Evolutionary conservation across 768 basidiomycete genomes (phyloP).

Genomic region (Pseudohyphozyma bogoriensis): DNA sequence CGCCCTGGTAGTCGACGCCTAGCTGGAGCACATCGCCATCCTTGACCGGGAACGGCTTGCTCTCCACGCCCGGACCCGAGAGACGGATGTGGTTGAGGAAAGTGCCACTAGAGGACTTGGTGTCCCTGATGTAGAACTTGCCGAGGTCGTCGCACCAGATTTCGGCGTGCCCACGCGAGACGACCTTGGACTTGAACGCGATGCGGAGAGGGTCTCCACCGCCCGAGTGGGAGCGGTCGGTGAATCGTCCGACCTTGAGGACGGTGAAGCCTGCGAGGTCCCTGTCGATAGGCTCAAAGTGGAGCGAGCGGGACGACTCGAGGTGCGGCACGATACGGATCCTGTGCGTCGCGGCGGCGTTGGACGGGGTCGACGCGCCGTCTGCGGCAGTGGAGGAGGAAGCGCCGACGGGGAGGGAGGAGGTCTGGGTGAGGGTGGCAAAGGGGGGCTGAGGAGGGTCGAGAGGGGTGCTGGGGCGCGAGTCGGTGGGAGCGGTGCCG

Average conservation of each 20-base stretch:
- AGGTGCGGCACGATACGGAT: constrained; percentile 93
- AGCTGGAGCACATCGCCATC: constrained; percentile 92
- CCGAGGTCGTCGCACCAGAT: constrained; percentile 55
- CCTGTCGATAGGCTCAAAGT: constrained; percentile 83
- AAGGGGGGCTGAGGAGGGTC: neutral
- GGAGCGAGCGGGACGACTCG: constrained; percentile 74
- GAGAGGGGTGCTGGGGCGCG: neutral
- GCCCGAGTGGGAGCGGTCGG: constrained; percentile 65
- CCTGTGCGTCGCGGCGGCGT: constrained; percentile 47
- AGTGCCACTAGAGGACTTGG: constrained; percentile 79
- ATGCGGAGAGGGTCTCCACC: constrained; percentile 69
- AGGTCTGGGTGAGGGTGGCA: neutral
- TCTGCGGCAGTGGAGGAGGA: neutral
- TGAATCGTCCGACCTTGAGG: constrained; percentile 87
- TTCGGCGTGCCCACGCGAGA: constrained; percentile 87
- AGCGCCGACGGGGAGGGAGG: constrained; percentile 2
- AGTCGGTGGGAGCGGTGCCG: neutral
- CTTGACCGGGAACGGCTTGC: constrained; percentile 62
- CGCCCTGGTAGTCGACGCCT: constrained; percentile 95
- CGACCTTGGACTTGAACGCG: constrained; percentile 91
- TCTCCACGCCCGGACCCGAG: constrained; percentile 72
- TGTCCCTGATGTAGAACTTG: constrained; percentile 80
- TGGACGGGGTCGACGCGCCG: neutral
- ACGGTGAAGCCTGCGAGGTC: constrained; percentile 65
- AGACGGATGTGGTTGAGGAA: constrained; percentile 90